phyloP scores from a whole-genome alignment of 2,329 filamentous ascomycete genomes.

The Fusarium caatingaense region DNA sequence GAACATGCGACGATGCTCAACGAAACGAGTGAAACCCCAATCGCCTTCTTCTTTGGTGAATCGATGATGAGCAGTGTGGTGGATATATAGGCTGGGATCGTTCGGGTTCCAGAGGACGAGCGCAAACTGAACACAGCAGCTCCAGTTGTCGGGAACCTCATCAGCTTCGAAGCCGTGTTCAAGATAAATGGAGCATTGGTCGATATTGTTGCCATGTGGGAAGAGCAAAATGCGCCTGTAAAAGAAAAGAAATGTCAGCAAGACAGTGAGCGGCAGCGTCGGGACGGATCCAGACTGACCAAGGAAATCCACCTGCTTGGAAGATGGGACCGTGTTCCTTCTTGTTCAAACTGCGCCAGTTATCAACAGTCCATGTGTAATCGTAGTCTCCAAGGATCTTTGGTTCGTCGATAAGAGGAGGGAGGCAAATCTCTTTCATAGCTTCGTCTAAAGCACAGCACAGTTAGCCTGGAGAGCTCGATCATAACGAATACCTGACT shows the following conservation, averaged over 20 bases:
- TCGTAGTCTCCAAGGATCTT: constrained; percentile 80
- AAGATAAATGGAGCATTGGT: constrained; percentile 93
- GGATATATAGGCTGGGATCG: constrained; percentile 85
- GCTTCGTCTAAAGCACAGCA: constrained; percentile 71
- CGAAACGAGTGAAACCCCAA: constrained; percentile 98
- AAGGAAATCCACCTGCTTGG: constrained; percentile 86
- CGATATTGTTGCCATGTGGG: constrained; percentile 92
- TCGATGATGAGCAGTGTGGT: constrained; percentile 89
- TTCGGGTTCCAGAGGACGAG: constrained; percentile 94
- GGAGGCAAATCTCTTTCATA: constrained; percentile 84
- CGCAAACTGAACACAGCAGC: constrained; percentile 94
- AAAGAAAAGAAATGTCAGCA: constrained; percentile 36
- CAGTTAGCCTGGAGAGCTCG: constrained; percentile 36
- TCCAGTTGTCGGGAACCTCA: constrained; percentile 90
- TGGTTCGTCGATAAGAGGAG: constrained; percentile 78
- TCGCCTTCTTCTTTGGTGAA: constrained; percentile 97
- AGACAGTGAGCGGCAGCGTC: constrained; percentile 45
- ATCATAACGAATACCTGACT: not conserved
- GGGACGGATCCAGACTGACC: constrained; percentile 61
- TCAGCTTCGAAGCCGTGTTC: constrained; percentile 88
- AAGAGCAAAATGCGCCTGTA: constrained; percentile 92
- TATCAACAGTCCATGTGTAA: constrained; percentile 87
- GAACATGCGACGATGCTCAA: constrained; percentile 88
- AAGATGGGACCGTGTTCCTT: constrained; percentile 92
- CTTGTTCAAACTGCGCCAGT: constrained; percentile 80